phyloP scores from a whole-genome alignment of 129 eudicot species.

The Tanacetum coccineum region DNA sequence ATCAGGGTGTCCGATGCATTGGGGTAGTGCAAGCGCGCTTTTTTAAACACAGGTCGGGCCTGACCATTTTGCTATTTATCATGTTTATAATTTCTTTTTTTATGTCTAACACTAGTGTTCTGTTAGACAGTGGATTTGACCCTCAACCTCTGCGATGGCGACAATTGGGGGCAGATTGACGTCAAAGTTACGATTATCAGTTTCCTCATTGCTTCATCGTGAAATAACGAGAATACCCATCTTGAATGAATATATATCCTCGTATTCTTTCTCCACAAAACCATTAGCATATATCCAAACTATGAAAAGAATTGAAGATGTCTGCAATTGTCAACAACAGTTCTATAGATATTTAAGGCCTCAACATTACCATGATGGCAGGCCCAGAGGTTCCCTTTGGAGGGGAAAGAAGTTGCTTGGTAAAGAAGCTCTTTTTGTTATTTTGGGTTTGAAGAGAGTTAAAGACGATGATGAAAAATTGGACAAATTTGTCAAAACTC shows the following conservation, averaged over 20 bases:
- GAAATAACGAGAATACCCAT: constrained; percentile 28
- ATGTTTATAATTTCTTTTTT: too few species aligned
- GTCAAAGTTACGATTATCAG: constrained; percentile 26
- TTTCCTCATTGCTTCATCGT: constrained; percentile 6
- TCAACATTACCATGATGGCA: constrained; percentile 64
- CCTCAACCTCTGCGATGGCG: constrained; percentile 23
- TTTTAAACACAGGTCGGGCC: too few species aligned
- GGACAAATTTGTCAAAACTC: constrained; percentile 62
- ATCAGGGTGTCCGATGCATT: too few species aligned
- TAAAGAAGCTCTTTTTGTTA: constrained; percentile 85
- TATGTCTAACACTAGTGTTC: too few species aligned
- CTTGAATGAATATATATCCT: constrained; percentile 19
- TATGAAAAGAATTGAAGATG: background rate
- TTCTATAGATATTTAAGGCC: constrained; percentile 10
- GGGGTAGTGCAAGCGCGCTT: too few species aligned
- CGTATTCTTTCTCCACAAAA: constrained; percentile 7
- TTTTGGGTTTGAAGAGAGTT: constrained; percentile 65
- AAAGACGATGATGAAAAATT: constrained; percentile 68
- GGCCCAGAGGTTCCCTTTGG: constrained; percentile 96
- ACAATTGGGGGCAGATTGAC: constrained; percentile 29
- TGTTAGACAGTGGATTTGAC: background rate
- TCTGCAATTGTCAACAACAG: constrained; percentile 8
- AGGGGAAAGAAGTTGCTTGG: constrained; percentile 88
- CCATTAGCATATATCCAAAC: constrained; percentile 5
- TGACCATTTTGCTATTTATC: too few species aligned